Evolutionary conservation across 2,329 filamentous ascomycete species (phyloP).

Genomic region (Rhexocercosporidium sp.): DNA sequence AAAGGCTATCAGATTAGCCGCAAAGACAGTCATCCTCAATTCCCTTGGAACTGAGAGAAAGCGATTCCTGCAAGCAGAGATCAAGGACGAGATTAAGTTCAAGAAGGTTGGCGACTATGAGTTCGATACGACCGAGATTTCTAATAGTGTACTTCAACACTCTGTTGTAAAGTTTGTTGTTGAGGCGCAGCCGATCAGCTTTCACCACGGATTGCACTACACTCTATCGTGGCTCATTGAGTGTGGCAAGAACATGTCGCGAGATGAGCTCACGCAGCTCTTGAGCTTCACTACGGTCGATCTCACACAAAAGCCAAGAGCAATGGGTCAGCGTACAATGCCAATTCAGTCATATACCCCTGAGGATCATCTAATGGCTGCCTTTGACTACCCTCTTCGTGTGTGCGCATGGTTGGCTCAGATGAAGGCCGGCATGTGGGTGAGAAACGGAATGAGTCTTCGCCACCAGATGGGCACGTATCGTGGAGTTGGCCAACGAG

Average conservation of each 20-base stretch:
- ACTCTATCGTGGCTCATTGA: conserved; percentile 96
- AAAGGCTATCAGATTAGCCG: conserved; percentile 73
- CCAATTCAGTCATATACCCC: conserved; percentile 62
- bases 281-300: conserved; percentile 75
- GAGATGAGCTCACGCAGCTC: conserved; percentile 68
- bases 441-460: conserved; percentile 94
- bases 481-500: conserved; percentile 83
- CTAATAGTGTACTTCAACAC: conserved; percentile 49
- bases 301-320: conserved; percentile 66
- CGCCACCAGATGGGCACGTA: conserved; percentile 96
- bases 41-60: conserved; percentile 87
- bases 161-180: conserved; percentile 86
- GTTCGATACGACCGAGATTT: conserved; percentile 61
- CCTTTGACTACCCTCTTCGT: conserved; percentile 91
- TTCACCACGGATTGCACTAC: conserved; percentile 96
- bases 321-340: conserved; percentile 62
- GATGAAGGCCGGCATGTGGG: conserved; percentile 99
- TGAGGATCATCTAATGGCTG: conserved; percentile 82
- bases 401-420: conserved; percentile 97
- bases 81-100: conserved; percentile 86
- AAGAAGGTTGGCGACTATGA: conserved; percentile 79
- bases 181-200: conserved; percentile 89
- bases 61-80: conserved; percentile 84
- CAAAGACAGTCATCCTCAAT: conserved; percentile 85
- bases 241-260: conserved; percentile 76